Evolutionary conservation across 495 filamentous ascomycete species (phyloP), one percentile per base, ranked within the genome.

Genomic region (Aspergillus panamensis): DNA sequence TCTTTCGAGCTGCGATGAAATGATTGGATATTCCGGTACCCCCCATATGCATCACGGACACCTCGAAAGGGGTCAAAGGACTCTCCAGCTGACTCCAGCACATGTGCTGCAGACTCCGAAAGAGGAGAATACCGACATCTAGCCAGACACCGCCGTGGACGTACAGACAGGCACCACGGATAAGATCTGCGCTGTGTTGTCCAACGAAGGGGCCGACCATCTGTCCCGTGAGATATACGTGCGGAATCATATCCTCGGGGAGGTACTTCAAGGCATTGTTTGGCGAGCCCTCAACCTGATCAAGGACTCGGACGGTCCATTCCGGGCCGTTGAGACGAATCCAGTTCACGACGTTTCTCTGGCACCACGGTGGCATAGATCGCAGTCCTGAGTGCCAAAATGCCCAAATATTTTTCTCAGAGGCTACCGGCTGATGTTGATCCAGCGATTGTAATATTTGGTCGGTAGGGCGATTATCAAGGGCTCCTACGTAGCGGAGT

Each of bases 391-490:
- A 30, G 35, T 70, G 53, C 67, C 67, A 70, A 45, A 61, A 70
- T 19, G 67, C 67, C 67, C 67, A 70, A 16, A 70, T 32, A 19
- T 70, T 67, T 48, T 60, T 62, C 47, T 70, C 65, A 0, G 60
- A 63, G 0, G 48, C 57, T 6, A 66, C 59, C 0, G 61, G 58
- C 6, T 35, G 40, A 32, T 55, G 17, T n/a, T 32, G 14, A 13
- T 30, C 16, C 4, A 55, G 21, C 8, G 52, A 55, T 12, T 29
- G 10, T n/a, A 55, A 1, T 14, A 55, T 55, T 12, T 45, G 20
- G 1, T 45, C 52, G 9, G 17, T 17, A n/a, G 21, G 43, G 32
- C 52, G 39, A 13, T 21, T n/a, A 25, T 55, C 52, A 8, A 55
- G 52, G 19, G 48, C 25, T 33, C n/a, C 48, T 13, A 33, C 48